A percentile compares a stretch with the other conserved stretches of the same genome.
phyloP scores from a whole-genome alignment of 139 green algal species.

The Yamagishiella unicocca region DNA sequence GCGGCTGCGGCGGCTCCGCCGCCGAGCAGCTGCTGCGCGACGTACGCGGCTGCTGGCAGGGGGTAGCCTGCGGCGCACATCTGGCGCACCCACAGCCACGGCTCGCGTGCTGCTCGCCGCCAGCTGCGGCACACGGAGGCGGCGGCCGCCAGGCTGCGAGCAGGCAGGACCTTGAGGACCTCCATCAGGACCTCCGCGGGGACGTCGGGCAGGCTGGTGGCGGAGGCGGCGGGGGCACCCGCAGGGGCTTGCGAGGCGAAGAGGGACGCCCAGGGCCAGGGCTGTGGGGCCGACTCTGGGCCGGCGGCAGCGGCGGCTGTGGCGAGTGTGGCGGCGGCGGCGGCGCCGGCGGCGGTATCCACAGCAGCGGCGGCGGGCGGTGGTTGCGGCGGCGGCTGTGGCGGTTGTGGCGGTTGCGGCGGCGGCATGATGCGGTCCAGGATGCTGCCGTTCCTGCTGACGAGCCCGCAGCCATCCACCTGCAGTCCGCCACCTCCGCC shows the following conservation, averaged over 20 bases:
- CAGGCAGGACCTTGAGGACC: slow-evolving; percentile 22
- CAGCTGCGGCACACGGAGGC: slow-evolving; percentile 5
- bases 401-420: neutral
- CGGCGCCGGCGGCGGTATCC: neutral
- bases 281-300: neutral
- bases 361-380: neutral
- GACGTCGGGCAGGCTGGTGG: neutral
- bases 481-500: neutral
- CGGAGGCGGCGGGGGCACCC: neutral
- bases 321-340: neutral
- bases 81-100: slow-evolving; percentile 47
- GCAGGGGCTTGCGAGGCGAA: too few species aligned
- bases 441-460: neutral
- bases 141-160: slow-evolving; percentile 10
- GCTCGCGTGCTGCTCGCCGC: slow-evolving; percentile 17
- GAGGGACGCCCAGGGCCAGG: neutral
- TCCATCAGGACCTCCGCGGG: slow-evolving; percentile 11
- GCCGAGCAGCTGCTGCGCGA: neutral
- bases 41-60: neutral
- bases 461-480: neutral
- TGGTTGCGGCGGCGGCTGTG: neutral
- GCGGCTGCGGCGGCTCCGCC: neutral
- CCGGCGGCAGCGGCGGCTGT: neutral
- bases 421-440: slow-evolving; percentile 15
- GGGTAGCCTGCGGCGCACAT: slow-evolving; percentile 6